Evolutionary conservation across 257 asterid genomes (phyloP), one percentile per base, ranked within the genome.

Genomic region (Solanum paucissectum): DNA sequence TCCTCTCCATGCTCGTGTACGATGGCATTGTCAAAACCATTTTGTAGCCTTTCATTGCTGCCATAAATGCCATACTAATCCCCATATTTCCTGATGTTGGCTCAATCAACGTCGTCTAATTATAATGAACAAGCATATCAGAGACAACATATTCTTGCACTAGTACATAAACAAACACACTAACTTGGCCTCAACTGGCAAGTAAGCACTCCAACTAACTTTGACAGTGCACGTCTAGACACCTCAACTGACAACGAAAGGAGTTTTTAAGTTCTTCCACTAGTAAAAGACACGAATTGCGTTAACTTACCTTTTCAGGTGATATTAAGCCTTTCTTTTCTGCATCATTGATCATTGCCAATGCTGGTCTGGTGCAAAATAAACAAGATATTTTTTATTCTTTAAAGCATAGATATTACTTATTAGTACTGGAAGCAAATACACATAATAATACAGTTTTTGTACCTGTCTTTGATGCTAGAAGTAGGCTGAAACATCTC

Each of bases 41-140:
- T 49, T 94, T 97, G 96, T 97, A 97, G 32, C 99, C 99, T 89
- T 92, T 96, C 98, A 97, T 90, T 23, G 99, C 98, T 11, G 99
- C 99, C 92, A 97, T 94, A 86, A 97, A 97, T 4, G 99, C 99
- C 98, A 97, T 91, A 88, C 99, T 97, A 32, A 97, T 97, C 85
- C 99, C 99, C 99, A 97, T 97, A 79, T 97, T 97, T 71, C 99
- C 99, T 0, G 99, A 97, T 13, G 99, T 97, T 34, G 99, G 99
- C 92, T 97, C 99, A 55, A 97, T 97, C 93, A 97, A 86, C 12
- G 96, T 95, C 9, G 98, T 97, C 99, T 95, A 91, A 33, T 81
- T 37, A 7, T 9, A 9, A 84, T 64, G 6, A 55, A 38, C 2
- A 32, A 60, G 25, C 38, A 58, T 16, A 37, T 64, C 79, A 87